Evolutionary conservation across 495 filamentous ascomycete species (phyloP), one percentile per base, ranked within the genome.

Genomic region (Hypoxylon lienhwacheense): DNA sequence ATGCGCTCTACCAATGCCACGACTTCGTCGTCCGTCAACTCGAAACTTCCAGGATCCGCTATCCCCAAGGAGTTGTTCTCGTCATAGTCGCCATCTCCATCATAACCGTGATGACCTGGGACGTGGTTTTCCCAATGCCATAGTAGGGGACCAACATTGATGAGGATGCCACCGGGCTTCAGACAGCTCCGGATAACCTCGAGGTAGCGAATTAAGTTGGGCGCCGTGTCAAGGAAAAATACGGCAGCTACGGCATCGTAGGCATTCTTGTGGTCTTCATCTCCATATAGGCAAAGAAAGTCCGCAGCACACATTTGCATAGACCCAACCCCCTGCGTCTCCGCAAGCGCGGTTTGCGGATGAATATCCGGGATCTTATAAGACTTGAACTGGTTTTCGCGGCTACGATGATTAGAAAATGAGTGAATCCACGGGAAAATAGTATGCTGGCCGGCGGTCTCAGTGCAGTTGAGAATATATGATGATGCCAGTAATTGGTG

Each of bases 201-300:
- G 12, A 97, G 81, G 61, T 97, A 97, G 7, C 84, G 80, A 45
- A 97, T 85, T 19, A 97, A 63, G 66, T 97, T 96, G 12, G 91
- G 90, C 19, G 93, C 93, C 3, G 93, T 98, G 67, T 98, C 95
- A 22, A 98, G 86, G 74, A 97, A 98, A 68, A 97, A 98, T 3
- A 95, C 87, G 3, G 87, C 88, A 1, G 86, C 82, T 2, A 98
- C 90, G 0, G 85, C 91, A 64, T 95, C 86, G 67, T 89, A 97
- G 0, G 62, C 63, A 1, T 77, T 80, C 20, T 70, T 69, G 37
- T 88, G 78, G 12, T 75, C 72, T 1, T 77, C 72, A 37, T 81
- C 65, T 26, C 71, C 77, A 69, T 98, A 97, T 2, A 88, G 63
- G 4, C 85, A 82, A 40, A 89, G 75, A 65, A 97, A 97, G 61